A percentile compares a stretch with the other conserved stretches of the same genome.
phyloP scores from a whole-genome alignment of 2,329 filamentous ascomycete species.

The Xylariales sp. region DNA sequence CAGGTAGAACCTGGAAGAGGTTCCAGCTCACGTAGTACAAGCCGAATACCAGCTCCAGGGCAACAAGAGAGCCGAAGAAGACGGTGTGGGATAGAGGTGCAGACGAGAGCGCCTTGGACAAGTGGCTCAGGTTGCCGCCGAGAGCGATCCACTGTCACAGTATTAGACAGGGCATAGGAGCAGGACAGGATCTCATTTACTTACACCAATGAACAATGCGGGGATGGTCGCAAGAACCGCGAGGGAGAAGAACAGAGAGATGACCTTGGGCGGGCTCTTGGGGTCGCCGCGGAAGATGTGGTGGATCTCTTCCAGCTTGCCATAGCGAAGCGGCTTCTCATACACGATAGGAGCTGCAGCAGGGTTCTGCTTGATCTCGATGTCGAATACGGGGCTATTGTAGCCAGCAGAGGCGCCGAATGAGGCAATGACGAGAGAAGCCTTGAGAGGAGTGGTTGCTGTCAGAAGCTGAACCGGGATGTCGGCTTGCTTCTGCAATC shows the following conservation, averaged over 20 bases:
- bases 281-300: conserved; percentile 84
- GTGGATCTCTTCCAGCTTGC: conserved; percentile 77
- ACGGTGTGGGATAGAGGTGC: conserved; percentile 77
- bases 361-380: conserved; percentile 62
- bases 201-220: conserved; percentile 64
- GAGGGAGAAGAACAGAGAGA: conserved; percentile 73
- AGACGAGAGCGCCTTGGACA: conserved; percentile 67
- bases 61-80: conserved; percentile 83
- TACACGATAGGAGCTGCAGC: conserved; percentile 54
- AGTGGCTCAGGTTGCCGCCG: conserved; percentile 78
- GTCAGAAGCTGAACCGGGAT: conserved; percentile 78
- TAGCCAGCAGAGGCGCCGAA: conserved; percentile 72
- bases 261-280: conserved; percentile 72
- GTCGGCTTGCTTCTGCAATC: conserved; percentile 74
- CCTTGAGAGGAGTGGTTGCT: conserved; percentile 63
- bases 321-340: conserved; percentile 74
- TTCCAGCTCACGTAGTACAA: conserved; percentile 92
- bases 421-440: conserved; percentile 80
- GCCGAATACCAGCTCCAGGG: conserved; percentile 90
- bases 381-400: conserved; percentile 66
- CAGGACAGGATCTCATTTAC: conserved; percentile 29
- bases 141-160: conserved; percentile 66
- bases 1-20: conserved; percentile 82
- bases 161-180: conserved; percentile 11
- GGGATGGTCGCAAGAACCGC: conserved; percentile 73